Evolutionary conservation across 2,329 filamentous ascomycete genomes (phyloP), one percentile per base, ranked within the genome.

Genomic region (Clonostachys sp.): DNA sequence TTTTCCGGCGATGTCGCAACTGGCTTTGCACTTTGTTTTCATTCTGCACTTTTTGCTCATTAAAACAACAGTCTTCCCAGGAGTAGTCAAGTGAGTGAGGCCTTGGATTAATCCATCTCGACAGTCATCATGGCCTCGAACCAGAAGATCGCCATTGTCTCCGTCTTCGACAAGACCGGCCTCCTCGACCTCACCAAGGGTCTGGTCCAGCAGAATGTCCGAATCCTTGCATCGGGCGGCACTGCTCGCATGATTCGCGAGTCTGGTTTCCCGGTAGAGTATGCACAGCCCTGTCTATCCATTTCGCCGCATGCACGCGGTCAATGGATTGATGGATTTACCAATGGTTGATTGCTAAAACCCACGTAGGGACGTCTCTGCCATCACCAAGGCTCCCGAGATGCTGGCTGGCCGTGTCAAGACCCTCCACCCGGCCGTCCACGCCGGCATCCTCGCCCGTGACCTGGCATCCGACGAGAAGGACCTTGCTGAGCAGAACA

Each of bases 141-240:
- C 51, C 79, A 81, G 64, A 75, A 79, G 64, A 80, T 80, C 77
- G 94, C 94, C 57, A 97, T 99, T 64, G 80, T 99, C 66, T 97
- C 92, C 56, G 94, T 97, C 76, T 97, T 94, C 67, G 90, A 99
- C 80, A 99, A 99, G 84, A 97, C 92, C 48, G 94, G 91, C 51
- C 81, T 96, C 56, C 75, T 96, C 57, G 91, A 96, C 71, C 79
- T 96, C 58, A 90, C 91, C 61, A 95, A 95, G 72, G 91, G 91
- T 59, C 82, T 96, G 45, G 81, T 88, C 63, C 82, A 92, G 77
- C 83, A 95, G 64, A 86, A 94, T 83, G 88, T 96, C 58, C 88
- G 91, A 57, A 86, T 99, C 55, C 80, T 99, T 49, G 94, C 94
- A 47, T 97, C 92, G 49, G 94, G 94, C 50, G 94, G 94, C 59